A percentile compares a stretch with the other conserved stretches of the same genome.
Conservation (phyloP, 129 eudicot genomes). For the sunflower (Helianthus annuus) region HanXRQr2.0-SUNRISE NC_035446.2:155664983-155665482, state of each 20-base stretch:
- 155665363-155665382: conserved; percentile 19
- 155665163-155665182: background rate
- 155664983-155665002: conserved; percentile 12
- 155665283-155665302: background rate
- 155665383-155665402: conserved; percentile 1
- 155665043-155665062: background rate
- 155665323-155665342: conserved; percentile 18
- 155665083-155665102: background rate
- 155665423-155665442: conserved; percentile 12
- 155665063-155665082: background rate
- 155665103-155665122: conserved; percentile 5
- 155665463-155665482: conserved; percentile 14
- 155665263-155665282: conserved; percentile 14
- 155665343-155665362: background rate
- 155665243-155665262: conserved; percentile 2
- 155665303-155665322: conserved; percentile 12
- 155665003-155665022: conserved; percentile 13
- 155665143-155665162: conserved; percentile 5
- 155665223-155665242: background rate
- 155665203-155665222: conserved; percentile 5
- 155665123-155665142: background rate
- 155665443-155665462: background rate
- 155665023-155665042: background rate
- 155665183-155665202: background rate
- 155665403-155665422: conserved; percentile 17